Evolutionary conservation across 2,329 filamentous ascomycete species (phyloP).

Genomic region (Fusarium sp.): DNA sequence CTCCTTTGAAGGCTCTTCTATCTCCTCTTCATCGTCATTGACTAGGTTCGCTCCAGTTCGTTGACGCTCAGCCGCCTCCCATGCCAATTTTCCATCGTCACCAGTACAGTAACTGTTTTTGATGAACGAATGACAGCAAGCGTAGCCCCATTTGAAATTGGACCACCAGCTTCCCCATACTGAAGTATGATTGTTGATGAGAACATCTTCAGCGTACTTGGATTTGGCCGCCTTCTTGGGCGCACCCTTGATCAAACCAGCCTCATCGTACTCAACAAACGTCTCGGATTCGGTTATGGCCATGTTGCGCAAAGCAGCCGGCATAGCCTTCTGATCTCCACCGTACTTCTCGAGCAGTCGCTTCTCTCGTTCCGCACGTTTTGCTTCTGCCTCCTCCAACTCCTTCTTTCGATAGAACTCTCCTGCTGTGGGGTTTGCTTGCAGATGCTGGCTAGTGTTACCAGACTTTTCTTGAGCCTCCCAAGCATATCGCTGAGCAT

Average conservation of each 20-base stretch:
- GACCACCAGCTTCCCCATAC: conserved; percentile 99
- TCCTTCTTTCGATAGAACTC: conserved; percentile 85
- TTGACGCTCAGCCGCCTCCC: conserved; percentile 75
- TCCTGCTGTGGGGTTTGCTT: conserved; percentile 95
- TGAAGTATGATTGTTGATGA: conserved; percentile 88
- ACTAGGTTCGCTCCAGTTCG: conserved; percentile 56
- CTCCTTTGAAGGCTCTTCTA: conserved; percentile 41
- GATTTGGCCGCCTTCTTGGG: conserved; percentile 80
- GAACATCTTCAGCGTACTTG: conserved; percentile 89
- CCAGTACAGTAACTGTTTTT: conserved; percentile 99
- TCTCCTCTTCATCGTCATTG: conserved; percentile 39
- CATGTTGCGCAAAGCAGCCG: conserved; percentile 69
- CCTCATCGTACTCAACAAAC: conserved; percentile 94
- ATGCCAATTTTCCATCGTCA: conserved; percentile 82
- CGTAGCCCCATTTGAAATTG: conserved; percentile 93
- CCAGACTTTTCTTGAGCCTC: conserved; percentile 87
- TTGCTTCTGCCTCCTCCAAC: conserved; percentile 73
- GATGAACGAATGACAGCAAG: conserved; percentile 90
- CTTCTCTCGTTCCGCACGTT: conserved; percentile 72
- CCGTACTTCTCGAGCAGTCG: conserved; percentile 85
- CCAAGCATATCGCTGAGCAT: conserved; percentile 90
- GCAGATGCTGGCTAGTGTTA: conserved; percentile 83
- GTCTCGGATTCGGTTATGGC: conserved; percentile 81
- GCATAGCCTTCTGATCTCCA: conserved; percentile 63
- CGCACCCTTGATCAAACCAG: conserved; percentile 87